Percentiles rank a stretch among this genome's conserved stretches.
Evolutionary conservation across 148 eudicot species (phyloP).

Genomic region (Pharnaceum exiguum): DNA sequence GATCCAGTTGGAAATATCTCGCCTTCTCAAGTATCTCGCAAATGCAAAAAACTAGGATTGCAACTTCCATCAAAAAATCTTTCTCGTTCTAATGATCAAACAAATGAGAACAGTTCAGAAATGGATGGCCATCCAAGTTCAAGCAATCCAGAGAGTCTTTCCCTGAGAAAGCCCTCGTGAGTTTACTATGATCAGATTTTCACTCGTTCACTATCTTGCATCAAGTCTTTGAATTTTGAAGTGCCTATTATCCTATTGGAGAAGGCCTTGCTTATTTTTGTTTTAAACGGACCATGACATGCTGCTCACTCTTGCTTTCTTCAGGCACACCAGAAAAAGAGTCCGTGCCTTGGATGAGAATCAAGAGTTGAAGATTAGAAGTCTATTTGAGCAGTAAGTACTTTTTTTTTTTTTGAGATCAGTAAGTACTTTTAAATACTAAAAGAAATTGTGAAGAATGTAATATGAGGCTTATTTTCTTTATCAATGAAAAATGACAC

Average conservation of each 20-base stretch:
- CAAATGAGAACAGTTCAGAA: constrained; percentile 15
- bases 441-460: neutral
- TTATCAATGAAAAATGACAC: neutral
- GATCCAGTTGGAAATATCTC: constrained; percentile 54
- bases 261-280: too few species aligned
- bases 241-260: neutral
- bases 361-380: constrained; percentile 58
- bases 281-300: too few species aligned
- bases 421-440: neutral
- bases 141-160: constrained; percentile 25
- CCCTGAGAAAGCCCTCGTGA: constrained; percentile 43
- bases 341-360: constrained; percentile 62
- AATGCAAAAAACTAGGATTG: constrained; percentile 59
- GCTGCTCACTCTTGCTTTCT: constrained; percentile 13
- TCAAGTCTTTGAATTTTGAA: neutral
- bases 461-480: neutral
- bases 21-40: constrained; percentile 49
- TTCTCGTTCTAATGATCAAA: constrained; percentile 17
- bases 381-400: constrained; percentile 79
- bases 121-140: constrained; percentile 21
- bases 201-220: neutral
- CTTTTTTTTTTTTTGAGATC: constrained; percentile 3
- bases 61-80: constrained; percentile 34
- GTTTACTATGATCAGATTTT: constrained; percentile 11
- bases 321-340: constrained; percentile 70